These are phyloP conservation scores for Fraxinus baroniana DNA, from an alignment of 305 asterid species.

Conservation along the genomic window DNA sequence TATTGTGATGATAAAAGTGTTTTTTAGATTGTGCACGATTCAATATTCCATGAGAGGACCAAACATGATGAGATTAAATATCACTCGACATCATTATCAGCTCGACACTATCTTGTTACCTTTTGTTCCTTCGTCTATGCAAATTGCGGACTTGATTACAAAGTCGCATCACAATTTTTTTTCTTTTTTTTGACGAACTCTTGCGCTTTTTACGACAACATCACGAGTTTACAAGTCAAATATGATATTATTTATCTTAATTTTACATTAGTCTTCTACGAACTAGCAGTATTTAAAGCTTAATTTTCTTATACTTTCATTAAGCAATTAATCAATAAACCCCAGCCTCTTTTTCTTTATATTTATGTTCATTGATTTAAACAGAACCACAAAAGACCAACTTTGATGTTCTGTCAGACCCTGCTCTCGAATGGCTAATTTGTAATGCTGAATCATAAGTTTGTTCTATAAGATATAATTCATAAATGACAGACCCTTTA, in stretches of 20 bases:
- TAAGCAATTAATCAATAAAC: background rate
- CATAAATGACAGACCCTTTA: background rate
- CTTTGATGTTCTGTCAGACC: background rate
- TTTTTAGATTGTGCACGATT: background rate
- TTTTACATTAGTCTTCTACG: background rate
- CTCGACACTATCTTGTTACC: background rate
- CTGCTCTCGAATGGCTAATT: background rate
- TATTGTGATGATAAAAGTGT: background rate
- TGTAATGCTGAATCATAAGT: background rate
- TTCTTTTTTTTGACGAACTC: too few species aligned
- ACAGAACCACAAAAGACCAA: background rate
- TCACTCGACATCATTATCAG: background rate
- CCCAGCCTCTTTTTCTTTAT: background rate
- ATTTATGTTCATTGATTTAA: background rate
- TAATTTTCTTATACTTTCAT: too few species aligned
- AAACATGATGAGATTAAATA: too few species aligned
- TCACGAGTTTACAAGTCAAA: background rate
- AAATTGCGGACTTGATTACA: background rate
- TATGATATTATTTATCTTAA: too few species aligned
- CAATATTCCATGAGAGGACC: background rate
- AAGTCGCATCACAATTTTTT: background rate
- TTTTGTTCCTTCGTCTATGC: background rate
- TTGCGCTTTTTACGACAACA: background rate
- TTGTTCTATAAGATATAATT: background rate
- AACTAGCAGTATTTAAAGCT: background rate